A percentile compares a stretch with the other conserved stretches of the same genome.
phyloP scores from a whole-genome alignment of 108 stramenopile species.

The Skeletonema grethae region DNA sequence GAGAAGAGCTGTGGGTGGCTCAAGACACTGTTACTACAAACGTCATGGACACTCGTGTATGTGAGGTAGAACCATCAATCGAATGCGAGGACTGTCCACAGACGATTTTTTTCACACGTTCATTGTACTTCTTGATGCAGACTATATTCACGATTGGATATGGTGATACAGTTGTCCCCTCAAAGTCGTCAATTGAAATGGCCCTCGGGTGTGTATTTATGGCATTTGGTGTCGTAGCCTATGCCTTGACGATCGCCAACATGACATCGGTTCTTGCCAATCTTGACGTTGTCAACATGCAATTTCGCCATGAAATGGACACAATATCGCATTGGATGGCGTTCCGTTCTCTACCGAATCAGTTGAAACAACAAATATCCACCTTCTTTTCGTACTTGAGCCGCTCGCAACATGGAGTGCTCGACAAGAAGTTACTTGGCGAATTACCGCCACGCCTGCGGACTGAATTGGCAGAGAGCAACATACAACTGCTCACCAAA shows the following conservation, averaged over 20 bases:
- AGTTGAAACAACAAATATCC: slow-evolving; percentile 36
- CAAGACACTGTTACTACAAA: slow-evolving; percentile 36
- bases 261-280: slow-evolving; percentile 67
- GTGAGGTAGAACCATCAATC: slow-evolving; percentile 12
- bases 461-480: slow-evolving; percentile 27
- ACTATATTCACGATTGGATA: slow-evolving; percentile 66
- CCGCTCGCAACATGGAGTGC: slow-evolving; percentile 52
- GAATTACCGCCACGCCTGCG: slow-evolving; percentile 40
- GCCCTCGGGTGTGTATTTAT: slow-evolving; percentile 43
- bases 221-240: slow-evolving; percentile 50
- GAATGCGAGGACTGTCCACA: slow-evolving; percentile 48
- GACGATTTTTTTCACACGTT: slow-evolving; percentile 38
- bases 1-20: slow-evolving; percentile 39
- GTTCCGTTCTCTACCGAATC: slow-evolving; percentile 39
- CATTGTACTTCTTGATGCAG: slow-evolving; percentile 59
- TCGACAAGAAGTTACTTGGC: slow-evolving; percentile 46
- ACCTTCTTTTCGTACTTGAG: slow-evolving; percentile 48
- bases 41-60: slow-evolving; percentile 44
- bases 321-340: slow-evolving; percentile 40
- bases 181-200: slow-evolving; percentile 49
- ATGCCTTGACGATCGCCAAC: slow-evolving; percentile 59
- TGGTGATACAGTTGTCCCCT: slow-evolving; percentile 55
- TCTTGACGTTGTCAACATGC: slow-evolving; percentile 54
- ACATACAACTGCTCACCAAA: slow-evolving; percentile 27
- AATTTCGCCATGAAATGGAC: slow-evolving; percentile 60